Conservation (phyloP, 129 eudicot genomes). For the Chrysanthemum makinoi region DNA sequence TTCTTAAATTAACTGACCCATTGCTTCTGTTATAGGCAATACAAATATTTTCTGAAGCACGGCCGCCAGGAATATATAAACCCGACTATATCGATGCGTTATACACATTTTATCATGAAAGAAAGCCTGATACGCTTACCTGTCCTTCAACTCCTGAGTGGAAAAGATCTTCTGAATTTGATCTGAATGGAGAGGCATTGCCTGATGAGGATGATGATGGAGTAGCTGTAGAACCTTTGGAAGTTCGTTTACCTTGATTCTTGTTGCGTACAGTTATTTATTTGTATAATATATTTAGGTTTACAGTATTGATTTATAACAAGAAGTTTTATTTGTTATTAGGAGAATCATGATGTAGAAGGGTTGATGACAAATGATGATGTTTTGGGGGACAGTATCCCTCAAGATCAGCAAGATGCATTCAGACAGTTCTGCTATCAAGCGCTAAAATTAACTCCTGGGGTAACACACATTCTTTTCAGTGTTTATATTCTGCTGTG, state of each 20-base stretch:
- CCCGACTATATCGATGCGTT: constrained; percentile 89
- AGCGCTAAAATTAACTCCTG: constrained; percentile 51
- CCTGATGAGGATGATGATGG: constrained; percentile 98
- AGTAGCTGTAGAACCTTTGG: constrained; percentile 49
- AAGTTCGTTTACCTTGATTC: constrained; percentile 39
- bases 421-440: constrained; percentile 83
- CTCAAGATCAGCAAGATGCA: constrained; percentile 64
- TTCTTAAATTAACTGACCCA: constrained; percentile 3
- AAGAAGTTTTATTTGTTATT: constrained; percentile 12
- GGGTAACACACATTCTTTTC: constrained; percentile 45
- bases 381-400: constrained; percentile 89
- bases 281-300: not conserved
- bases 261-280: not conserved
- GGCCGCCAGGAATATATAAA: constrained; percentile 97
- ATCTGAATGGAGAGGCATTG: constrained; percentile 91
- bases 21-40: constrained; percentile 58
- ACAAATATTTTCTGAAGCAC: constrained; percentile 73
- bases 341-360: constrained; percentile 58
- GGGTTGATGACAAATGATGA: constrained; percentile 85
- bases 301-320: not conserved
- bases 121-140: constrained; percentile 61
- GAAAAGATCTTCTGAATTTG: constrained; percentile 92
- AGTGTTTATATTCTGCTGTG: not conserved
- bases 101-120: constrained; percentile 88
- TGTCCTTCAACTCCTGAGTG: constrained; percentile 98